A percentile compares a stretch with the other conserved stretches of the same genome.
These are phyloP conservation scores for Gossypium laxum DNA, from an alignment of 441 rosid genomes.

Conservation along the genomic window DNA sequence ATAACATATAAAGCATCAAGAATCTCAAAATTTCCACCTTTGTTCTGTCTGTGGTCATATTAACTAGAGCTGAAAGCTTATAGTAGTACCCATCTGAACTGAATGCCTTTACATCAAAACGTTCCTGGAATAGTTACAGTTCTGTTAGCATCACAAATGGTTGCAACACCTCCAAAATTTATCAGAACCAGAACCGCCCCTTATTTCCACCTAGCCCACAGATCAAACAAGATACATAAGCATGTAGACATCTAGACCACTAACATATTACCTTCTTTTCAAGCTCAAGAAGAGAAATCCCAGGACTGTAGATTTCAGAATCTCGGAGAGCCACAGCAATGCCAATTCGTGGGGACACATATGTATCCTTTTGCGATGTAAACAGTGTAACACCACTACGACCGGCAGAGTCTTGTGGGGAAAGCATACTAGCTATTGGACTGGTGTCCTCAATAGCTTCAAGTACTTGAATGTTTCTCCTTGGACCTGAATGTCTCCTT, in stretches of 20 bases:
- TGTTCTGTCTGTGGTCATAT: slow-evolving; percentile 91
- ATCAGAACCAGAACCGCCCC: slow-evolving; percentile 1
- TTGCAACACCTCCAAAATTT: slow-evolving; percentile 14
- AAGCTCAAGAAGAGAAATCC: slow-evolving; percentile 90
- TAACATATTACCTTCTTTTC: slow-evolving; percentile 74
- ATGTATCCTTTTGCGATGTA: slow-evolving; percentile 77
- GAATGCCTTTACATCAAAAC: slow-evolving; percentile 79
- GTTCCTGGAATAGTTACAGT: slow-evolving; percentile 52
- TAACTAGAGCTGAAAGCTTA: slow-evolving; percentile 75
- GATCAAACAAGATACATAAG: slow-evolving; percentile 2
- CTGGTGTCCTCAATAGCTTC: slow-evolving; percentile 85
- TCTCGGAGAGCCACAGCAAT: slow-evolving; percentile 72
- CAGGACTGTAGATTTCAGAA: slow-evolving; percentile 78
- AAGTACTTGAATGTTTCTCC: slow-evolving; percentile 64
- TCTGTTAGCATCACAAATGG: slow-evolving; percentile 13
- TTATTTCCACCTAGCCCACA: neutral
- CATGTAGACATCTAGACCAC: neutral
- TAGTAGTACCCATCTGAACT: slow-evolving; percentile 71
- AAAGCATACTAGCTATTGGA: slow-evolving; percentile 92
- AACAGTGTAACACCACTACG: slow-evolving; percentile 60
- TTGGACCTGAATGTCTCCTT: slow-evolving; percentile 38
- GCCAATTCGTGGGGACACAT: slow-evolving; percentile 66
- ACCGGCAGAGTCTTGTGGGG: slow-evolving; percentile 82
- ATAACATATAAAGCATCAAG: neutral
- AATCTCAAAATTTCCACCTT: slow-evolving; percentile 46